phyloP scores from a whole-genome alignment of 2,329 filamentous ascomycete genomes.

The Coleophoma eucalyptorum region DNA sequence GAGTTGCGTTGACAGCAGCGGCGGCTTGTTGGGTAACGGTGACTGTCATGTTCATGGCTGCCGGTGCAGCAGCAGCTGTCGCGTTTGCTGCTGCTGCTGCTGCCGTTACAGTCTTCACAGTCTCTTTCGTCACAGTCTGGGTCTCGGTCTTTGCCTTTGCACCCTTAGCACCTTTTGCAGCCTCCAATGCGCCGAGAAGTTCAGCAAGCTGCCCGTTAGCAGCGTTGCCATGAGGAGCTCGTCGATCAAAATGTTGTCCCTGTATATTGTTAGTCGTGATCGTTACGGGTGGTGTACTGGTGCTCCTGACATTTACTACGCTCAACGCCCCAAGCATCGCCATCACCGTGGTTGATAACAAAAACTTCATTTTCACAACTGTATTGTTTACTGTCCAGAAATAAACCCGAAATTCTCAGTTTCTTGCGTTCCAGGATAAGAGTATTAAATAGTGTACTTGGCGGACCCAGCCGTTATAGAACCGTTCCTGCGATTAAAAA shows the following conservation, averaged over 20 bases:
- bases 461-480: constrained; percentile 14
- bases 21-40: constrained; percentile 21
- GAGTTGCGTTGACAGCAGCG: constrained; percentile 7
- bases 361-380: constrained; percentile 15
- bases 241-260: constrained; percentile 3
- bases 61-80: constrained; percentile 14
- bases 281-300: neutral
- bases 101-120: constrained; percentile 31
- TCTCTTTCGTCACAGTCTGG: neutral
- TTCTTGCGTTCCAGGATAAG: constrained; percentile 8
- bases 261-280: neutral
- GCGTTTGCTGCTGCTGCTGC: constrained; percentile 16
- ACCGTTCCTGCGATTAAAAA: constrained; percentile 22
- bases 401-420: constrained; percentile 1
- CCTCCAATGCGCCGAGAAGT: constrained; percentile 17
- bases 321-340: constrained; percentile 13
- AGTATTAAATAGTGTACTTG: constrained; percentile 1
- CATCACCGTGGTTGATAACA: constrained; percentile 16
- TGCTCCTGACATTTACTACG: constrained; percentile 16
- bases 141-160: constrained; percentile 1
- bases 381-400: neutral
- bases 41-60: constrained; percentile 18
- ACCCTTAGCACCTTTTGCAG: constrained; percentile 3
- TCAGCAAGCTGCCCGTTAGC: constrained; percentile 12
- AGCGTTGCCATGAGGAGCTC: constrained; percentile 1